Evolutionary conservation across 2,329 filamentous ascomycete genomes (phyloP).

Genomic region (Talaromyces sp.): DNA sequence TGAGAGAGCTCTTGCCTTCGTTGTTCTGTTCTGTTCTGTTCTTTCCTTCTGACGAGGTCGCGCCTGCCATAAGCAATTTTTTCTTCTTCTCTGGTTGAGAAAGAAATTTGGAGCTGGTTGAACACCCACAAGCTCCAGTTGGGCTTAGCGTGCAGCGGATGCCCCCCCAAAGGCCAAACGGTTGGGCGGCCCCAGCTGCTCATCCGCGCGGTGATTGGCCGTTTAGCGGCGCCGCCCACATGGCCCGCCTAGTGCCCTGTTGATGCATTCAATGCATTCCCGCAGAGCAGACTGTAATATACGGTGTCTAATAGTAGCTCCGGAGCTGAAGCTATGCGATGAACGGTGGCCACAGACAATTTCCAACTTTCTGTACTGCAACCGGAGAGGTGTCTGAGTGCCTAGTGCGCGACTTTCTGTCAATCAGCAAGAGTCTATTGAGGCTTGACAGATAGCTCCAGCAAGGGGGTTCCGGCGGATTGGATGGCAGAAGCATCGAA

Average conservation of each 20-base stretch:
- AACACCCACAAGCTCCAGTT: slow-evolving; percentile 26
- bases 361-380: no score
- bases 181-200: slow-evolving; percentile 29
- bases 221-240: slow-evolving; percentile 11
- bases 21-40: not conserved
- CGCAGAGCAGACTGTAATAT: not conserved
- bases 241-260: not conserved
- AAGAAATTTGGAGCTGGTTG: slow-evolving; percentile 25
- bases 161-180: slow-evolving; percentile 33
- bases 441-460: not conserved
- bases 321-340: not conserved
- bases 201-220: slow-evolving; percentile 5
- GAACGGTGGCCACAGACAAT: no score
- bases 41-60: not conserved
- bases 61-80: not conserved
- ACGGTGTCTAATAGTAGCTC: not conserved
- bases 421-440: not conserved
- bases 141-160: slow-evolving; percentile 28
- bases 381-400: no score
- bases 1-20: not conserved
- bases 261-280: not conserved
- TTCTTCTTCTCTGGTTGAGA: slow-evolving; percentile 7
- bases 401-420: no score
- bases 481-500: not conserved
- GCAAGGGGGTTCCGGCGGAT: not conserved